Base-by-base conservation (phyloP, 2,329 filamentous ascomycete species). In the Ceratocystis harringtonii region DNA sequence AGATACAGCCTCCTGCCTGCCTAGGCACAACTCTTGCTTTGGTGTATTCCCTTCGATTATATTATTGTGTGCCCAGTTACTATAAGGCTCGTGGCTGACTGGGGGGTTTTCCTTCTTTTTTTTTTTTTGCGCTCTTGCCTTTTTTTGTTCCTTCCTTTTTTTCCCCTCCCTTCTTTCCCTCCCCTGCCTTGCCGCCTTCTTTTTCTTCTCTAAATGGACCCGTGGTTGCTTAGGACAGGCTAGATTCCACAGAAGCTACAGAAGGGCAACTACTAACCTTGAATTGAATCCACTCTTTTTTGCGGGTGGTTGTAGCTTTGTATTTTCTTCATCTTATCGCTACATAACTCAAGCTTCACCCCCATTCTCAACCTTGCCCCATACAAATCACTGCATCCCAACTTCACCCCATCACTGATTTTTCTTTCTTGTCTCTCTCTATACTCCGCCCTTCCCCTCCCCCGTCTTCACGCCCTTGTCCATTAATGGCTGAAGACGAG, bases 401-500 rank as follows among this genome's bases (percentile, higher is more conserved):
- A 41, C n/a, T 25, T 32, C 62, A 8, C 10, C 17, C 32, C 10
- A 43, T 17, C 48, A 44, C 22, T 19, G 15, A 17, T 30, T 12
- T 22, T 25, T 57, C 12, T 10, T 17, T 19, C 15, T 28, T 36
- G 12, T 22, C 3, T 63, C 22, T 64, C 45, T 22, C 30, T 25
- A 25, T 3, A 43, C 63, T 45, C n/a, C 15, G 19, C 32, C 25
- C 50, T 41, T 2, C 41, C 32, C 22, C 25, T 55, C 36, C 63
- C 30, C 43, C 43, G 43, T 48, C 36, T 64, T 63, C 65, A 22
- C 43, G 30, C 32, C 62, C 58, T 28, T 52, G 44, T 5, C 5
- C n/a, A 44, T 5, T 28, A 22, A 67, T 67, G 65, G 62, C 65
- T n/a, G 65, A 67, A 52, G 65, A 67, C 58, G 48, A 55, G 44